phyloP scores from a whole-genome alignment of 768 basidiomycete genomes.

The Cubamyces sp. region DNA sequence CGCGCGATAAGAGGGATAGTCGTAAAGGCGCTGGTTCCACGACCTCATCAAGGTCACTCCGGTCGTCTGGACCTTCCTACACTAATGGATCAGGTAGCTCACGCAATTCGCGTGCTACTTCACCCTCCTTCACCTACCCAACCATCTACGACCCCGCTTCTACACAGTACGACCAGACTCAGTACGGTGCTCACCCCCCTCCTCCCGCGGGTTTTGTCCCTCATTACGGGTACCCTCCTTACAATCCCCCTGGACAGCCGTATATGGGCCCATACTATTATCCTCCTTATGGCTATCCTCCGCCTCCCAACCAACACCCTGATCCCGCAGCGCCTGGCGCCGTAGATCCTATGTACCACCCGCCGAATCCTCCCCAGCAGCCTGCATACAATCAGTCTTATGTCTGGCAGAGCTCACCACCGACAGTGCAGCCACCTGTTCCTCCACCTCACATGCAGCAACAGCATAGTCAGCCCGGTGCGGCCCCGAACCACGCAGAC shows the following conservation, averaged over 20 bases:
- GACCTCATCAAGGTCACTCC: slow-evolving; percentile 59
- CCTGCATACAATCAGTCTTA: slow-evolving; percentile 38
- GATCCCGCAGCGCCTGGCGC: slow-evolving; percentile 36
- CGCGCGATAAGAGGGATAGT: slow-evolving; percentile 59
- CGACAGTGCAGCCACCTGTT: slow-evolving; percentile 25
- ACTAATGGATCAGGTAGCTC: slow-evolving; percentile 62
- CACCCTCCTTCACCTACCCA: slow-evolving; percentile 77
- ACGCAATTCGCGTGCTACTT: slow-evolving; percentile 73
- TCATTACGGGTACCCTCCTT: slow-evolving; percentile 35
- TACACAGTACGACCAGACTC: slow-evolving; percentile 30
- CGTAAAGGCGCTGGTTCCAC: slow-evolving; percentile 53
- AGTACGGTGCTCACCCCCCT: slow-evolving; percentile 32
- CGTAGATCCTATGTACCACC: slow-evolving; percentile 37
- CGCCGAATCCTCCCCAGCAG: slow-evolving; percentile 31
- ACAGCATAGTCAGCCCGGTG: slow-evolving; percentile 30
- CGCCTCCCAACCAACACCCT: slow-evolving; percentile 46
- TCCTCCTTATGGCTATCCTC: slow-evolving; percentile 54
- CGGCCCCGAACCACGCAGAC: slow-evolving; percentile 26
- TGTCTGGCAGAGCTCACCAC: slow-evolving; percentile 40
- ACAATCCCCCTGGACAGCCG: slow-evolving; percentile 36
- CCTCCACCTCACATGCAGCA: slow-evolving; percentile 29
- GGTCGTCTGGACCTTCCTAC: slow-evolving; percentile 53
- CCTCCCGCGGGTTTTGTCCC: slow-evolving; percentile 33
- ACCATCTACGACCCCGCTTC: slow-evolving; percentile 66
- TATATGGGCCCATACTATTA: slow-evolving; percentile 56